Conservation (phyloP, 208 protist genomes). For the Trypanosoma avium region DNA sequence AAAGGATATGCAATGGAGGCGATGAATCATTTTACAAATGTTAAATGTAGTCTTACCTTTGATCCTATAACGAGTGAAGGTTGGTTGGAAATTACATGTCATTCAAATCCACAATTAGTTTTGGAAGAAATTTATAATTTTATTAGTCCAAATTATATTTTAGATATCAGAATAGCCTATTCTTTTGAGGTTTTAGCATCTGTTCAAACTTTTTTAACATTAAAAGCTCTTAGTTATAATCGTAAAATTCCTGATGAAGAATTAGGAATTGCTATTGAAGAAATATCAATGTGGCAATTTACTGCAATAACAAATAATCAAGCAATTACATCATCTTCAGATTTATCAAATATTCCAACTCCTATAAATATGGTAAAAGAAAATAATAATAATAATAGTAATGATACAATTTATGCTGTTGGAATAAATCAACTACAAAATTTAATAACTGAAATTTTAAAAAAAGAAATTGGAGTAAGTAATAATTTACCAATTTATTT, state of each 20-base stretch:
- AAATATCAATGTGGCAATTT: background rate
- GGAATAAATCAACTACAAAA: background rate
- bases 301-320: background rate
- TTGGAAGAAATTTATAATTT: background rate
- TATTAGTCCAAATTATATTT: background rate
- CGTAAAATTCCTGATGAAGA: background rate
- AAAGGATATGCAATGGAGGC: background rate
- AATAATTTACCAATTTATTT: background rate
- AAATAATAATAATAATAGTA: background rate
- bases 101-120: background rate
- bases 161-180: conserved; percentile 1
- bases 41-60: background rate
- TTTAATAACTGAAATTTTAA: background rate
- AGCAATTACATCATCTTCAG: background rate
- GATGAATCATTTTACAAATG: background rate
- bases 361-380: background rate
- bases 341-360: background rate
- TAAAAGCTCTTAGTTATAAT: background rate
- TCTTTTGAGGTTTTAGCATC: background rate
- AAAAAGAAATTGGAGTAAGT: background rate
- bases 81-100: background rate
- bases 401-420: background rate
- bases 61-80: background rate
- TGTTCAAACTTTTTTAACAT: background rate
- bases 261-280: conserved; percentile 8